Evolutionary conservation across 2,329 filamentous ascomycete species (phyloP), one percentile per base, ranked within the genome.

Genomic region (Trichoderma gracile): DNA sequence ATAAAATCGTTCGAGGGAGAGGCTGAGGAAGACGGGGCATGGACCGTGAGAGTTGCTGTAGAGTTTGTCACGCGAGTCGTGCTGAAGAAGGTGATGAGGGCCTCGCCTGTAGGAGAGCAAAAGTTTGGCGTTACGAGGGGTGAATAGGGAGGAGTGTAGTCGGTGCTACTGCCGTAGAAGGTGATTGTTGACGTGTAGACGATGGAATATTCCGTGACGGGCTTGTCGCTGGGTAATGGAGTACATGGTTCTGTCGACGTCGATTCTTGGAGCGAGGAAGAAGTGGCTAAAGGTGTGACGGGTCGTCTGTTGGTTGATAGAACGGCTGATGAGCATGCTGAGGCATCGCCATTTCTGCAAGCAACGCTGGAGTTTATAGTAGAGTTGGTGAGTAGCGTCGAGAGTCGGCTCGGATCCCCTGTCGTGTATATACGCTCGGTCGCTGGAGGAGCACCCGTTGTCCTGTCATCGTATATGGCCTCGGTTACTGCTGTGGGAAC

Each of bases 111-210:
- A 27, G 62, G 62, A 38, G 42, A 19, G 64, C 82, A 83, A 63
- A 77, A 76, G 30, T 69, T 71, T 5, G 78, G 79, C 2, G 75
- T 78, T 19, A 68, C 70, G 33, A 83, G 75, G 12, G 78, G 71
- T 3, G 78, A 74, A 66, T 76, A 83, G 0, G 79, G 79, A 1
- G 79, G 77, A 9, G 77, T 82, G 67, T 84, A 84, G 60, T 81
- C 77, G 25, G 69, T 72, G 4, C 75, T 76, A 60, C 82, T 76
- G 17, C 79, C 81, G 9, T 71, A 76, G 71, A 82, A 81, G 19
- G 82, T 85, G 56, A 80, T 74, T 1, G 83, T 85, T 23, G 78
- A 74, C 3, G 81, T 83, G 72, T 84, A 77, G 19, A 82, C 71
- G 42, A 84, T 75, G 3, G 77, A 79, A 71, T 78, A 82, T 10